These are phyloP conservation scores for Skeletonema marinoi DNA, from an alignment of 108 stramenopile species.

Conservation along the genomic window DNA sequence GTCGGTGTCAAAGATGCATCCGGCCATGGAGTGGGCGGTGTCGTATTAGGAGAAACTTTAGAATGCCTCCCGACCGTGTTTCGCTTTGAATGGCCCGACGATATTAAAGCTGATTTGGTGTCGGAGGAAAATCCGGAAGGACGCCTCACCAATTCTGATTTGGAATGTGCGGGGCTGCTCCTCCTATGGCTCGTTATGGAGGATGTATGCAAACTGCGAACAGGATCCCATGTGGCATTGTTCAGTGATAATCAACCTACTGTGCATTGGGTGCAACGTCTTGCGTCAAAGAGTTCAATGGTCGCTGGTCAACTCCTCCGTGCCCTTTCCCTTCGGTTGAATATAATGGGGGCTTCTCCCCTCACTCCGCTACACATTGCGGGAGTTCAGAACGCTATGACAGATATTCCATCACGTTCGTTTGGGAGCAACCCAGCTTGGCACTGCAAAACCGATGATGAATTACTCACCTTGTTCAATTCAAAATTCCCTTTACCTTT, in stretches of 20 bases:
- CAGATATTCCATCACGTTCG: conserved; percentile 27
- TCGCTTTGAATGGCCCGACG: conserved; percentile 20
- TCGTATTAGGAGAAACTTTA: conserved; percentile 1
- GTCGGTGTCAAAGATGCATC: conserved; percentile 32
- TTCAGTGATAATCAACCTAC: conserved; percentile 30
- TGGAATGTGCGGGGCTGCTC: conserved; percentile 40
- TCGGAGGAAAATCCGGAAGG: conserved; percentile 24
- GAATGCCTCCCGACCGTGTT: conserved; percentile 21
- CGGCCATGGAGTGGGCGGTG: conserved; percentile 34
- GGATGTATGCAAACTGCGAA: neutral
- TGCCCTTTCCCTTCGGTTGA: conserved; percentile 2
- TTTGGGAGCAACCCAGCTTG: conserved; percentile 33
- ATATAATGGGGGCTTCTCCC: neutral
- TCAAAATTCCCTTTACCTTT: conserved; percentile 7
- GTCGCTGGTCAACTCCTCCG: conserved; percentile 11
- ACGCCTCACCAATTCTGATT: conserved; percentile 38
- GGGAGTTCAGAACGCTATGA: conserved; percentile 24
- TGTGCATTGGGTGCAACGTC: conserved; percentile 5
- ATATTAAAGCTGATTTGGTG: conserved; percentile 11
- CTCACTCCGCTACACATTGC: conserved; percentile 18
- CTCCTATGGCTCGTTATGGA: conserved; percentile 34
- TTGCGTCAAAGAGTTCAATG: conserved; percentile 8
- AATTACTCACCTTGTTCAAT: conserved; percentile 15
- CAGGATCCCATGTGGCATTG: neutral
- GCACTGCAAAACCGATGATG: conserved; percentile 11